A percentile compares a stretch with the other conserved stretches of the same genome.
These are phyloP conservation scores for Neoboletus magnificus DNA, from an alignment of 768 basidiomycete species.

Conservation along the genomic window DNA sequence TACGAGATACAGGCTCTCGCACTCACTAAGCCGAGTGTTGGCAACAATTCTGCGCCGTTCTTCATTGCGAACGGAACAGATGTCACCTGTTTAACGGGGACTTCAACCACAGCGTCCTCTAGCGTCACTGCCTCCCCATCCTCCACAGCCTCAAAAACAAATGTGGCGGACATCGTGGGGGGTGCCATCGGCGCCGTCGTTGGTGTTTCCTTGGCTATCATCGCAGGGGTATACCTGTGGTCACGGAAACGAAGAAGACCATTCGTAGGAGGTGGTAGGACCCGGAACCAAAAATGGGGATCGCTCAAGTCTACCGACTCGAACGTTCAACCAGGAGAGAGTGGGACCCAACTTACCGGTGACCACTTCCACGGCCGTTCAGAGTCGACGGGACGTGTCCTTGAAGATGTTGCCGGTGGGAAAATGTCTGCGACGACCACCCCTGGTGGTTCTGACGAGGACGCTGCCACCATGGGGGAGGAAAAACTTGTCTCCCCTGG, in stretches of 20 bases:
- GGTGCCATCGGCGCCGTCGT: slow-evolving; percentile 46
- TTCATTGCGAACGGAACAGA: slow-evolving; percentile 37
- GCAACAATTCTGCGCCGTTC: slow-evolving; percentile 30
- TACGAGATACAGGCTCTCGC: slow-evolving; percentile 36
- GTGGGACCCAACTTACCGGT: background rate
- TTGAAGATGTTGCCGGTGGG: slow-evolving; percentile 9
- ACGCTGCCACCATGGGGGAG: slow-evolving; percentile 9
- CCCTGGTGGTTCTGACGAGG: slow-evolving; percentile 23
- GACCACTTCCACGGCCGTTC: slow-evolving; percentile 19
- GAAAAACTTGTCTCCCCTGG: slow-evolving; percentile 24
- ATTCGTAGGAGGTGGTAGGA: slow-evolving; percentile 28
- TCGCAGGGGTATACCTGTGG: slow-evolving; percentile 33
- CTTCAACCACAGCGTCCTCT: slow-evolving; percentile 14
- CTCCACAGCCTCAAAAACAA: slow-evolving; percentile 26
- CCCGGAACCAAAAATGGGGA: slow-evolving; percentile 22
- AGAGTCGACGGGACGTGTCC: slow-evolving; percentile 20
- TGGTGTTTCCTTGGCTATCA: slow-evolving; percentile 33
- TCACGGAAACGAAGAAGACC: slow-evolving; percentile 18
- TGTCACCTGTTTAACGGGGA: slow-evolving; percentile 30
- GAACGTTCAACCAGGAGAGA: slow-evolving; percentile 4
- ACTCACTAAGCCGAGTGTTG: background rate
- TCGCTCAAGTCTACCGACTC: slow-evolving; percentile 26
- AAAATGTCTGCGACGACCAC: slow-evolving; percentile 17
- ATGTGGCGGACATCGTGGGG: slow-evolving; percentile 48
- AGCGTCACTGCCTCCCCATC: slow-evolving; percentile 11